Evolutionary conservation across 352 stramenopile species (phyloP).

Genomic region (Globisporangium sylvaticum): DNA sequence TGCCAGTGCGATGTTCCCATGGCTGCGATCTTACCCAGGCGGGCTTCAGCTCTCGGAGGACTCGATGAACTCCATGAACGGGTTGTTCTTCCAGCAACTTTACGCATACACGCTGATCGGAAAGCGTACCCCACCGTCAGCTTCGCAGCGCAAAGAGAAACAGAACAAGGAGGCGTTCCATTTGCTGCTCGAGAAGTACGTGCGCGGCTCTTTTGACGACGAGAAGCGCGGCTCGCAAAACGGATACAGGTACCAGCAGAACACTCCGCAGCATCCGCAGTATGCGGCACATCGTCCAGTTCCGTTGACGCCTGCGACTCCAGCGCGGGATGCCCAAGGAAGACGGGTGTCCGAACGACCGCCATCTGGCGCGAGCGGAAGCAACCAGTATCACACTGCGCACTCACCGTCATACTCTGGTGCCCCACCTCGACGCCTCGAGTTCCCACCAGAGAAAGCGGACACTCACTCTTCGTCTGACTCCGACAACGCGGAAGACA

Average conservation of each 20-base stretch:
- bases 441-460: constrained; percentile 20
- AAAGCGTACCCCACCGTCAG: constrained; percentile 41
- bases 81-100: constrained; percentile 82
- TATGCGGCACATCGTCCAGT: constrained; percentile 2
- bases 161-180: constrained; percentile 64
- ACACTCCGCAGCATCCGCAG: constrained; percentile 7
- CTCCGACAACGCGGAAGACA: constrained; percentile 48
- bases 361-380: neutral
- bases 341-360: constrained; percentile 4
- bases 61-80: constrained; percentile 60
- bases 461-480: constrained; percentile 35
- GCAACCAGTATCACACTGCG: constrained; percentile 4
- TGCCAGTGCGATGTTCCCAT: constrained; percentile 66
- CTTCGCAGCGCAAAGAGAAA: constrained; percentile 46
- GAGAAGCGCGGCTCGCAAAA: constrained; percentile 2
- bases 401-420: constrained; percentile 7
- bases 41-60: constrained; percentile 44
- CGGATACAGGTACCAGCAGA: constrained; percentile 9
- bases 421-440: constrained; percentile 6
- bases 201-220: constrained; percentile 60
- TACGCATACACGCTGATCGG: constrained; percentile 80
- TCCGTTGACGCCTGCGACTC: constrained; percentile 6
- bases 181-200: constrained; percentile 60
- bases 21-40: constrained; percentile 61
- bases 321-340: neutral